Conservation (phyloP, 129 eudicot species). For the Flaveria ramosissima region DNA sequence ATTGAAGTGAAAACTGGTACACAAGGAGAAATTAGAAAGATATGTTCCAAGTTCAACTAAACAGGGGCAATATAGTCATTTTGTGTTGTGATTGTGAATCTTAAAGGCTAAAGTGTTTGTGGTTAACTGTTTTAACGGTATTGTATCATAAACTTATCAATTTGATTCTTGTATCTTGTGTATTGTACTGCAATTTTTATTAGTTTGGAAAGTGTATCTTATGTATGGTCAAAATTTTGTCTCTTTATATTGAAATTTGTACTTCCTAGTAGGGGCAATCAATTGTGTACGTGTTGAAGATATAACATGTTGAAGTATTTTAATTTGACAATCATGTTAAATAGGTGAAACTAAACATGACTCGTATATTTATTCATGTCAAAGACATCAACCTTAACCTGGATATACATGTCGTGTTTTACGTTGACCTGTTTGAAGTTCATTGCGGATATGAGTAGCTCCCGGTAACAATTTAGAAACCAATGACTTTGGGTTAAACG, state of each 20-base stretch:
- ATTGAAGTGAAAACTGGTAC: conserved; percentile 84
- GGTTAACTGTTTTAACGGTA: conserved; percentile 16
- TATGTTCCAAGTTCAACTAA: conserved; percentile 63
- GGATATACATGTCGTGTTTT: too few species aligned
- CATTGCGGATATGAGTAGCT: too few species aligned
- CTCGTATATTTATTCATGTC: too few species aligned
- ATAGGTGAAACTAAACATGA: too few species aligned
- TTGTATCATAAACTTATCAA: conserved; percentile 21
- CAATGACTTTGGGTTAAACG: too few species aligned
- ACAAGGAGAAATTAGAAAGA: conserved; percentile 71
- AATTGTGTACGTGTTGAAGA: too few species aligned
- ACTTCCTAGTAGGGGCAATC: too few species aligned
- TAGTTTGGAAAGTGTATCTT: background rate
- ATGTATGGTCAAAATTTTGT: background rate
- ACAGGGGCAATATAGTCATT: conserved; percentile 21
- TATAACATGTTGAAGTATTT: too few species aligned
- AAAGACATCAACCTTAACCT: too few species aligned
- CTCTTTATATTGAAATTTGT: background rate
- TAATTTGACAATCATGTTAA: too few species aligned
- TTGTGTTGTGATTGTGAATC: conserved; percentile 17
- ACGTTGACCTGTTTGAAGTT: too few species aligned
- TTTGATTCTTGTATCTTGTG: background rate
- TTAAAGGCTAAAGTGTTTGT: background rate
- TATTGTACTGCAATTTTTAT: background rate
- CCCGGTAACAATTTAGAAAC: too few species aligned